These are phyloP conservation scores for Penicillium crystallinum DNA, from an alignment of 495 filamentous ascomycete species.

Conservation along the genomic window DNA sequence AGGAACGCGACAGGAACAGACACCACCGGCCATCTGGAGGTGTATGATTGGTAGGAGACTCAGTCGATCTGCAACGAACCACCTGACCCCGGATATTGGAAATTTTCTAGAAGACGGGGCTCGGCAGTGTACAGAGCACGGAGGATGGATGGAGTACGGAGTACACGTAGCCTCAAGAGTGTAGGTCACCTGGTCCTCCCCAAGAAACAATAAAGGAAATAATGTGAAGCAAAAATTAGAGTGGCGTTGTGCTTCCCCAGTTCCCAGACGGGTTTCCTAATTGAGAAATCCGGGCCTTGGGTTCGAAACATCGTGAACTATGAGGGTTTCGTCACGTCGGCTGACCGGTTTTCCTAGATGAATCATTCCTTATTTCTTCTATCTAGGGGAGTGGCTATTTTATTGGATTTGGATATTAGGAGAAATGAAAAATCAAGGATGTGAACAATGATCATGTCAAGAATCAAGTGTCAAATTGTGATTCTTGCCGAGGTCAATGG, in stretches of 20 bases:
- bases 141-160: not conserved
- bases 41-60: not conserved
- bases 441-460: not conserved
- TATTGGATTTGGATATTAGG: not conserved
- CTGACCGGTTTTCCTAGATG: not conserved
- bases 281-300: constrained; percentile 4
- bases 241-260: constrained; percentile 6
- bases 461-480: not conserved
- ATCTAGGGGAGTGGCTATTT: not conserved
- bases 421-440: not conserved
- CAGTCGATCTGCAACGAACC: not conserved
- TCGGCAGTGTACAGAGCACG: not conserved
- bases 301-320: constrained; percentile 1
- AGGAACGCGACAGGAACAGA: not conserved
- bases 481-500: no score
- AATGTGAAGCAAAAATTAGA: not conserved
- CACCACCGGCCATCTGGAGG: not conserved
- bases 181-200: not conserved
- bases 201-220: not conserved
- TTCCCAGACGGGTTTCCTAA: constrained; percentile 5
- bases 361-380: not conserved
- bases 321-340: not conserved
- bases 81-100: constrained; percentile 2
- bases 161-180: not conserved
- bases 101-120: constrained; percentile 3